Evolutionary conservation across 768 basidiomycete species (phyloP).

Genomic region (Mycena pura): DNA sequence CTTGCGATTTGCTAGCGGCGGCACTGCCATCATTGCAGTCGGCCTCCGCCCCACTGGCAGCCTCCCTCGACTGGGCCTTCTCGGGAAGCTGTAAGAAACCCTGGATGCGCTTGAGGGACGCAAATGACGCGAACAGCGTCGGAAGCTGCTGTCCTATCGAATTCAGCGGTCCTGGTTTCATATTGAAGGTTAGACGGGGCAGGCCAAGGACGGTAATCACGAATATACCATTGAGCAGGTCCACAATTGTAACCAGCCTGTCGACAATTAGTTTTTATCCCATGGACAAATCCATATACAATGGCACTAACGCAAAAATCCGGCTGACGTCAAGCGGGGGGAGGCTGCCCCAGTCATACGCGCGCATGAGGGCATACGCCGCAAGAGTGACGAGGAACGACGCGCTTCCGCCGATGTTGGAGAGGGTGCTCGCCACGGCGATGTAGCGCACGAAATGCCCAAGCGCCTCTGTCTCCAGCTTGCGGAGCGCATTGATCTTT

Average conservation of each 20-base stretch:
- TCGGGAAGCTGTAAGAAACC: slow-evolving; percentile 19
- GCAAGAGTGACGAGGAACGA: slow-evolving; percentile 11
- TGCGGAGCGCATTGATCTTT: slow-evolving; percentile 10
- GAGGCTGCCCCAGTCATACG: neutral
- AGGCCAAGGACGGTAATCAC: neutral
- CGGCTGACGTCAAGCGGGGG: slow-evolving; percentile 12
- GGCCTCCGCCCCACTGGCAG: neutral
- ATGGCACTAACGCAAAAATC: slow-evolving; percentile 7
- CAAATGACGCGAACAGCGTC: neutral
- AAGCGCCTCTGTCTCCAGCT: slow-evolving; percentile 7
- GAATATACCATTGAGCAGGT: neutral
- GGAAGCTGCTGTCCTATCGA: slow-evolving; percentile 10
- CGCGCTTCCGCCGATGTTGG: slow-evolving; percentile 5
- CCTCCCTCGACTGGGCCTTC: neutral
- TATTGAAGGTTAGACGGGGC: neutral
- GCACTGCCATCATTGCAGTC: neutral
- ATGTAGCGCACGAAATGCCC: neutral
- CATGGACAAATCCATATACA: neutral
- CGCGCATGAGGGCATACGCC: slow-evolving; percentile 8
- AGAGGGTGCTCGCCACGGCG: neutral
- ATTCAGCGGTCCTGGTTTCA: slow-evolving; percentile 3
- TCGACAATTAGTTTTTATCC: neutral
- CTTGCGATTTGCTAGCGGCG: neutral
- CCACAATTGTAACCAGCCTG: slow-evolving; percentile 6
- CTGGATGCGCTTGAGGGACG: slow-evolving; percentile 16